Evolutionary conservation across 345 rosid genomes (phyloP).

Genomic region (Mangifera indica): DNA sequence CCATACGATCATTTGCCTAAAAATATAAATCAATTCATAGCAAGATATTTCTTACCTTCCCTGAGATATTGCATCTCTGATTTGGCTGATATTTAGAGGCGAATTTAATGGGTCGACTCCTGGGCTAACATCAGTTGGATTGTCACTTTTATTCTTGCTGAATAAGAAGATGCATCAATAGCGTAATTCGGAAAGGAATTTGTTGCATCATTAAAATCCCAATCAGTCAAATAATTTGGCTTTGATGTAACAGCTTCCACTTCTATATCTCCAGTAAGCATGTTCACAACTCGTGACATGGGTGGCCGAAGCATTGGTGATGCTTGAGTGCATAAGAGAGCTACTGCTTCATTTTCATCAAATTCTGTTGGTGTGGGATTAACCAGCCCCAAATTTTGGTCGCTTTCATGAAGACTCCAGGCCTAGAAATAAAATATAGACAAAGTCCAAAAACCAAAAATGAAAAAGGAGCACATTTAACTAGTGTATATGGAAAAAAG

Average conservation of each 20-base stretch:
- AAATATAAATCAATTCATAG: too few relatives aligned
- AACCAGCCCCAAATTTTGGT: slow-evolving; percentile 22
- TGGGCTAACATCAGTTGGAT: not conserved
- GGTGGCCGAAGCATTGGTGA: slow-evolving; percentile 33
- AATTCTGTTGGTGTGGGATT: slow-evolving; percentile 23
- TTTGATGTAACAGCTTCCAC: slow-evolving; percentile 22
- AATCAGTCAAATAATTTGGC: slow-evolving; percentile 36
- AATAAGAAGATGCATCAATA: not conserved
- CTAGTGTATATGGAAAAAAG: not conserved
- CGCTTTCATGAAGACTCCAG: slow-evolving; percentile 23
- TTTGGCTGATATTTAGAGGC: not conserved
- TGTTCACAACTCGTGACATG: slow-evolving; percentile 35
- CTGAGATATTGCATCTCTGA: not conserved
- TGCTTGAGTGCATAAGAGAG: slow-evolving; percentile 40
- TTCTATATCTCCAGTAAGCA: slow-evolving; percentile 36
- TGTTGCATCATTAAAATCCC: slow-evolving; percentile 21
- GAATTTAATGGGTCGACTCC: not conserved
- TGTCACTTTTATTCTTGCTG: slow-evolving; percentile 1
- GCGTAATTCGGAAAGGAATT: slow-evolving; percentile 15
- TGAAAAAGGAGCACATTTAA: not conserved
- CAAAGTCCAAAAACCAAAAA: not conserved
- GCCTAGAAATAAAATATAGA: not conserved
- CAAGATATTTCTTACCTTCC: slow-evolving; percentile 9
- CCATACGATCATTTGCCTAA: too few relatives aligned
- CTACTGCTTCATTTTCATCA: slow-evolving; percentile 27